phyloP scores from a whole-genome alignment of 2,329 filamentous ascomycete genomes.

The Metarhizium robertsii region DNA sequence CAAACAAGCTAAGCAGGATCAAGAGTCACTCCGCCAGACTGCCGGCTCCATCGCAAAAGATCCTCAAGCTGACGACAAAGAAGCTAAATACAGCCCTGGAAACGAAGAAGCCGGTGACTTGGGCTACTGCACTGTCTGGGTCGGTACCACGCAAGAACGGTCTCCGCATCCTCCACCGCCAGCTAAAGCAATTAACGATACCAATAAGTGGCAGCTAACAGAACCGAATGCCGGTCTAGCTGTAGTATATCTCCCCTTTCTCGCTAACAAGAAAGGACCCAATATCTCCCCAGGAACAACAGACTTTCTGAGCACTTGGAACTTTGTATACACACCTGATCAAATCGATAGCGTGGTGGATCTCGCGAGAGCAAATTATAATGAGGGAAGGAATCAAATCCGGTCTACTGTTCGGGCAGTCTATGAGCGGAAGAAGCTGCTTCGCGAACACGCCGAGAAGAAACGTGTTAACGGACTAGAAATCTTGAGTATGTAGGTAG shows the following conservation, averaged over 20 bases:
- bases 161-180: slow-evolving; percentile 42
- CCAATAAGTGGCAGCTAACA: slow-evolving; percentile 57
- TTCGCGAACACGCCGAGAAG: slow-evolving; percentile 45
- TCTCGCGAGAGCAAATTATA: slow-evolving; percentile 78
- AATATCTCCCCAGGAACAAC: slow-evolving; percentile 75
- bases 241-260: slow-evolving; percentile 82
- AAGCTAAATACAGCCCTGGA: slow-evolving; percentile 30
- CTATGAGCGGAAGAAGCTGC: slow-evolving; percentile 80
- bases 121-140: slow-evolving; percentile 91
- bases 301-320: slow-evolving; percentile 94
- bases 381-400: slow-evolving; percentile 71
- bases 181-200: slow-evolving; percentile 47
- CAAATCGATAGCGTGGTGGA: slow-evolving; percentile 79
- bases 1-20: slow-evolving; percentile 44
- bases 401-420: slow-evolving; percentile 74
- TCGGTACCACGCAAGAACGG: slow-evolving; percentile 73
- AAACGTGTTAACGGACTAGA: slow-evolving; percentile 20
- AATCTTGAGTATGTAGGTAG: slow-evolving; percentile 17
- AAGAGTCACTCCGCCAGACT: slow-evolving; percentile 21
- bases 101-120: slow-evolving; percentile 50
- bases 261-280: slow-evolving; percentile 70
- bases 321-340: slow-evolving; percentile 89
- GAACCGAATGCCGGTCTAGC: slow-evolving; percentile 75
- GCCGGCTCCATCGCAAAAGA: slow-evolving; percentile 15
- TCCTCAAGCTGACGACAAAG: slow-evolving; percentile 15